Evolutionary conservation across 495 filamentous ascomycete genomes (phyloP), one percentile per base, ranked within the genome.

Genomic region (Lasiosphaeris hirsuta): DNA sequence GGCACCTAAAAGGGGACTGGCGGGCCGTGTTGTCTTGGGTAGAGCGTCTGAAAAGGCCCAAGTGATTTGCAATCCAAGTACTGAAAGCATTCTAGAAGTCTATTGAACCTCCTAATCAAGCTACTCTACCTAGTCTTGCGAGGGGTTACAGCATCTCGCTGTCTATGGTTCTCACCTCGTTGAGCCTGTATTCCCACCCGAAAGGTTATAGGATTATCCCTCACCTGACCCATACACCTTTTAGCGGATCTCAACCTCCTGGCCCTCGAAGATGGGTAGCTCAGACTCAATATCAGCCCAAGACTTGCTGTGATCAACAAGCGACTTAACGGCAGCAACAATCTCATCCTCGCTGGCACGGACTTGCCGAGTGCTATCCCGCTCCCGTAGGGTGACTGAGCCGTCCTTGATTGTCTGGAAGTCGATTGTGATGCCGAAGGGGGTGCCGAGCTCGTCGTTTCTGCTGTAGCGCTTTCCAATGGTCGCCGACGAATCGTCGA

Each of bases 381-480:
- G 79, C 57, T 90, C 88, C 50, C 88, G 71, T 52, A 92, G 74
- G n/a, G 88, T 92, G 58, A 88, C 74, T 2, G 83, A 82, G 57
- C 75, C 78, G 65, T 90, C 88, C 68, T 89, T 78, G 40, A 90
- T 63, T 19, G 84, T 87, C 74, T 90, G 85, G 77, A 90, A 92
- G 69, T 90, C 86, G 60, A 88, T 71, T 0, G 86, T 90, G 63
- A 88, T 77, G 61, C 85, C 85, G 51, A 90, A 80, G 0, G 86
- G 83, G 10, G 86, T 88, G 53, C 86, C 86, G 13, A 91, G 78
- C 70, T 92, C 86, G 61, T 89, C 86, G 67, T 90, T 88, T 55
- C 86, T 75, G 65, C 83, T 78, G 68, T 89, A 86, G 34, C 88
- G 81, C 75, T 89, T 90, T 62, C 88, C 88, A 58, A 91, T 90